Percentiles rank a stretch among this genome's conserved stretches.
phyloP scores from a whole-genome alignment of 2,329 filamentous ascomycete species.

The Aspergillus sp. region DNA sequence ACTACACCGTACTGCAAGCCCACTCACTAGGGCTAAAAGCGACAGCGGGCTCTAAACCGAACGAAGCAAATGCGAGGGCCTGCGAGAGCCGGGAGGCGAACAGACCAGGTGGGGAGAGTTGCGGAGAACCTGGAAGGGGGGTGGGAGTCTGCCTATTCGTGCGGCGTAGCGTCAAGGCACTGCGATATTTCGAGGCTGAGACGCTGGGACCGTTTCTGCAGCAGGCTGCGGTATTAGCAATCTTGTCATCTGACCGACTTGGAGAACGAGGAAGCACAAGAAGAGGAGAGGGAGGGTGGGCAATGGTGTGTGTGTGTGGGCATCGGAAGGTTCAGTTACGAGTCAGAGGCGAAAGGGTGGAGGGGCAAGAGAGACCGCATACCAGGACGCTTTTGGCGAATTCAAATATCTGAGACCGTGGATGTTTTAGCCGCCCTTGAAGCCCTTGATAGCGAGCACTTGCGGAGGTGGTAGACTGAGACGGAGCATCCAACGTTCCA shows the following conservation, averaged over 20 bases:
- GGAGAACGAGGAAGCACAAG: slow-evolving; percentile 4
- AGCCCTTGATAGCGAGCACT: neutral
- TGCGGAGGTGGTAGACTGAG: neutral
- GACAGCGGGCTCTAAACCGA: slow-evolving; percentile 7
- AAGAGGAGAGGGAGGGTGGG: slow-evolving; percentile 4
- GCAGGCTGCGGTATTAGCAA: slow-evolving; percentile 20
- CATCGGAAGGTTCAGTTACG: neutral
- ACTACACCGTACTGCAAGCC: neutral
- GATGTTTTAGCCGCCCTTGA: neutral
- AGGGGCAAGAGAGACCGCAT: slow-evolving; percentile 5
- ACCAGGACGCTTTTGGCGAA: slow-evolving; percentile 10
- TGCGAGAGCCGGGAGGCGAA: slow-evolving; percentile 10
- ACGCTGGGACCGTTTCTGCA: slow-evolving; percentile 16
- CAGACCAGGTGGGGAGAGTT: slow-evolving; percentile 13
- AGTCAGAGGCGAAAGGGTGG: neutral
- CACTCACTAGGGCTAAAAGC: neutral
- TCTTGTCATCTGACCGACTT: slow-evolving; percentile 19
- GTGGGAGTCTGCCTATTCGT: slow-evolving; percentile 6
- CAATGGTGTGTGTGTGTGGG: slow-evolving; percentile 3
- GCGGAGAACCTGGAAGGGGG: slow-evolving; percentile 16
- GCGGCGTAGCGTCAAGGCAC: slow-evolving; percentile 14
- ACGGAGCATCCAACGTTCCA: slow-evolving; percentile 9
- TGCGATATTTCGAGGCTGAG: slow-evolving; percentile 15
- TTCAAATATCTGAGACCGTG: neutral
- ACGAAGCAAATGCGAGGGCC: slow-evolving; percentile 14